A percentile compares a stretch with the other conserved stretches of the same genome.
Conservation (phyloP, 1,284 basidiomycete genomes). For the Sporisorium exsertum region DNA sequence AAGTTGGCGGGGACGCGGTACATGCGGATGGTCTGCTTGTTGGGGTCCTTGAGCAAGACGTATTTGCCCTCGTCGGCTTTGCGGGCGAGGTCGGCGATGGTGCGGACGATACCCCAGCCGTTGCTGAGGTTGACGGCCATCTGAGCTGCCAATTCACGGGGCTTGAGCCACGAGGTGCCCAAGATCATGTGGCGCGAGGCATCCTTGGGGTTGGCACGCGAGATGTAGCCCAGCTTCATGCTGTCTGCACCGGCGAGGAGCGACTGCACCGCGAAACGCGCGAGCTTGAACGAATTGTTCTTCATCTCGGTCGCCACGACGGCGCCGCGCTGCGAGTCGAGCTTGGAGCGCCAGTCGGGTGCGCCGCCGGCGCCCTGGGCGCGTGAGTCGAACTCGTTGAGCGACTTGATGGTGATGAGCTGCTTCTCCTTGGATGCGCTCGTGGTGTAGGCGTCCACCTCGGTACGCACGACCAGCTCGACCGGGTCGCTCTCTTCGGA, state of each 20-base stretch:
- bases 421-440: constrained; percentile 58
- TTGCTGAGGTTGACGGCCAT: constrained; percentile 95
- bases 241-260: constrained; percentile 93
- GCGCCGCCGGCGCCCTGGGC: constrained; percentile 90
- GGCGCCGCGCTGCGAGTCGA: constrained; percentile 95
- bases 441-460: constrained; percentile 87
- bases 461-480: constrained; percentile 91
- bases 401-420: constrained; percentile 82
- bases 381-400: constrained; percentile 97
- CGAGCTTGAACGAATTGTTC: constrained; percentile 98
- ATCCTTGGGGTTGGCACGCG: constrained; percentile 91
- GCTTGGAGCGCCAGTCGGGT: constrained; percentile 94
- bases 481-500: constrained; percentile 84
- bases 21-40: constrained; percentile 83
- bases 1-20: constrained; percentile 90
- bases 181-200: constrained; percentile 94
- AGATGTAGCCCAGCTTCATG: constrained; percentile 97
- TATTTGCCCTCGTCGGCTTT: constrained; percentile 62
- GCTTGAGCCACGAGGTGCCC: constrained; percentile 93
- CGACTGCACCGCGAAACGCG: constrained; percentile 96
- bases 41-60: constrained; percentile 68
- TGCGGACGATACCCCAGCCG: constrained; percentile 93
- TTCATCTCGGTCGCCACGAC: constrained; percentile 99
- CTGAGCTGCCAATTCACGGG: constrained; percentile 91
- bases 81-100: constrained; percentile 64